Evolutionary conservation across 257 asterid species (phyloP).

Genomic region (Solanum sparsipilum): DNA sequence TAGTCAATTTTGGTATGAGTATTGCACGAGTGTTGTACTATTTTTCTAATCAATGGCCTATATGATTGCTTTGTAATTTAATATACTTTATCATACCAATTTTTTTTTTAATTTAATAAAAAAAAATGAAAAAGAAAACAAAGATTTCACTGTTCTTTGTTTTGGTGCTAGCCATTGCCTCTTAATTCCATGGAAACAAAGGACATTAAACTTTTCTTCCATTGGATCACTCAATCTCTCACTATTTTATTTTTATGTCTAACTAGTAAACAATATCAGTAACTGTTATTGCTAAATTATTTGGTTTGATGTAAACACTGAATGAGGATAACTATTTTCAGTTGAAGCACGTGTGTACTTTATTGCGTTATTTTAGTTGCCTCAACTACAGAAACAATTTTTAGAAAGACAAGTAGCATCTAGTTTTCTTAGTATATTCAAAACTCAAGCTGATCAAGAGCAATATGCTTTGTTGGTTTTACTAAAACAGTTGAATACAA

Average conservation of each 20-base stretch:
- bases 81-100: not conserved
- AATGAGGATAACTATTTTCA: not conserved
- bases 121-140: not conserved
- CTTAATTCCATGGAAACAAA: not conserved
- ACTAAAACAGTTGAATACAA: not conserved
- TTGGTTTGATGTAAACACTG: not conserved
- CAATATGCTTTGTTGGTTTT: not conserved
- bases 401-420: not conserved
- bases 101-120: not conserved
- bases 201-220: not conserved
- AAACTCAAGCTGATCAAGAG: not conserved
- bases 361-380: not conserved
- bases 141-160: not conserved
- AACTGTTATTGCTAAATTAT: not conserved
- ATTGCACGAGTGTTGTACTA: constrained; percentile 18
- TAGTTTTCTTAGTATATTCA: not conserved
- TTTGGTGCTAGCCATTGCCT: not conserved
- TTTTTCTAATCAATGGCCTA: not conserved
- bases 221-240: not conserved
- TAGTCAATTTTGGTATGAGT: constrained; percentile 10
- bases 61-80: not conserved
- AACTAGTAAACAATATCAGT: not conserved
- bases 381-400: not conserved
- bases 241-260: not conserved
- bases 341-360: not conserved